Percentiles rank a stretch among this genome's conserved stretches.
Conservation (phyloP, 2,329 filamentous ascomycete species). For the Hypoxylon sp. region DNA sequence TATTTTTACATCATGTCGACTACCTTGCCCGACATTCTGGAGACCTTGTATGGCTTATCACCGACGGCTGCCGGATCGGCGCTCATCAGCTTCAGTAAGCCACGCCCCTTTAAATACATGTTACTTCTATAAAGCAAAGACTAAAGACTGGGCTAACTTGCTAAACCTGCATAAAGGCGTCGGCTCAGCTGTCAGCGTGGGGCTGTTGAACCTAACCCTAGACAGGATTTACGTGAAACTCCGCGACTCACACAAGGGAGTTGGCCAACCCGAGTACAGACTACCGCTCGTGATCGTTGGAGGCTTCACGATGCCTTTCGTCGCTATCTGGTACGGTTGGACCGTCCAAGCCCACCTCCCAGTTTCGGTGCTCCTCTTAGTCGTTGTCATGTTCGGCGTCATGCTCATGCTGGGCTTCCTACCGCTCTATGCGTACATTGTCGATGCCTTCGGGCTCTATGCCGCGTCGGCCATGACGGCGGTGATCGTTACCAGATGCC, state of each 20-base stretch:
- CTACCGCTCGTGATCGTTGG: slow-evolving; percentile 65
- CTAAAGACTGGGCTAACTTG: not conserved
- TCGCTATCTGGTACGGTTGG: slow-evolving; percentile 64
- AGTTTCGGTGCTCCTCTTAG: slow-evolving; percentile 57
- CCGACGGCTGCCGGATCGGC: slow-evolving; percentile 64
- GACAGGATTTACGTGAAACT: slow-evolving; percentile 66
- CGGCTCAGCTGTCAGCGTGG: slow-evolving; percentile 61
- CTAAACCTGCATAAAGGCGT: slow-evolving; percentile 54
- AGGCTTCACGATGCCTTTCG: slow-evolving; percentile 58
- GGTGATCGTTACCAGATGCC: slow-evolving; percentile 65
- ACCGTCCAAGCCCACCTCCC: slow-evolving; percentile 57
- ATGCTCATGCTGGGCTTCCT: slow-evolving; percentile 60
- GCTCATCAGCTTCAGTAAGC: slow-evolving; percentile 67
- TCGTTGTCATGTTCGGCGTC: slow-evolving; percentile 59
- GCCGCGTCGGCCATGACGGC: slow-evolving; percentile 69
- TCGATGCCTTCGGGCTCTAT: slow-evolving; percentile 67
- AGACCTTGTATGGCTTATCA: slow-evolving; percentile 61
- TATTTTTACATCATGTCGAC: slow-evolving; percentile 67
- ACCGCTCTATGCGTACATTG: slow-evolving; percentile 66
- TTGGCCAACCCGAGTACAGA: slow-evolving; percentile 64
- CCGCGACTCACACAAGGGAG: slow-evolving; percentile 54
- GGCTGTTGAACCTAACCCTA: slow-evolving; percentile 62
- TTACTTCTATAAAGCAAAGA: slow-evolving; percentile 14
- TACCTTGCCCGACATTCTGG: slow-evolving; percentile 63
- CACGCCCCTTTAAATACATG: not conserved